Base-by-base conservation (phyloP, 2,329 filamentous ascomycete species). In the Hypomyces perniciosus region DNA sequence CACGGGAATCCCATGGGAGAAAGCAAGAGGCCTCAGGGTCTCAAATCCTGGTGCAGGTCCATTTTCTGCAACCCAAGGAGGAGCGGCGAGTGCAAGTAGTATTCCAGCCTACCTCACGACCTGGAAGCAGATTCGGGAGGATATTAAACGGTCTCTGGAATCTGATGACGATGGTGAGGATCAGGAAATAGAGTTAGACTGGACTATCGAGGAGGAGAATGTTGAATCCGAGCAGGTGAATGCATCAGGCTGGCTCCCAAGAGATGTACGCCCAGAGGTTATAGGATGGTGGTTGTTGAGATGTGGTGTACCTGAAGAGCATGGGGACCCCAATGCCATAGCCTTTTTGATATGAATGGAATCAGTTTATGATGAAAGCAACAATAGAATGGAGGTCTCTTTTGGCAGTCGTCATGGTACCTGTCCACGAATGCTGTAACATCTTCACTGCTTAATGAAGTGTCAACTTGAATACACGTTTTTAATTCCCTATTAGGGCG, bases 1-100 rank as follows among this genome's bases (percentile, higher is more conserved):
- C 1, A 55, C 56, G 5, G 44, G 44, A 13, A 58, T 67, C 8
- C 63, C 63, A 0, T 66, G 61, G 60, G 58, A 58, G 10, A 59
- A 51, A 2, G 37, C 42, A 29, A 42, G 40, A 12, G 47, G 47
- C 4, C 7, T 48, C 6, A 46, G 40, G 12, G 43, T 39, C 9
- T 28, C 39, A 6, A 38, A 37, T 12, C 43, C 49, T 4, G 9
- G 47, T 6, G 48, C 29, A 50, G 48, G 35, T 10, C 34, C 1
- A 10, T 45, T 6, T 35, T 50, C 20, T 40, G 33, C 37, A 50
- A 40, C 41, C 44, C 48, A 4, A 50, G 41, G 12, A 44, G 48
- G 48, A 41, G 42, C 20, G 35, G 33, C 33, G 8, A 8, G 8
- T 12, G 38, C 38, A 2, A 27, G 20, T 26, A 6, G 31, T 20